Base-by-base conservation (phyloP, 371 early-diverging fungal species). In the Umbelopsis sp. region DNA sequence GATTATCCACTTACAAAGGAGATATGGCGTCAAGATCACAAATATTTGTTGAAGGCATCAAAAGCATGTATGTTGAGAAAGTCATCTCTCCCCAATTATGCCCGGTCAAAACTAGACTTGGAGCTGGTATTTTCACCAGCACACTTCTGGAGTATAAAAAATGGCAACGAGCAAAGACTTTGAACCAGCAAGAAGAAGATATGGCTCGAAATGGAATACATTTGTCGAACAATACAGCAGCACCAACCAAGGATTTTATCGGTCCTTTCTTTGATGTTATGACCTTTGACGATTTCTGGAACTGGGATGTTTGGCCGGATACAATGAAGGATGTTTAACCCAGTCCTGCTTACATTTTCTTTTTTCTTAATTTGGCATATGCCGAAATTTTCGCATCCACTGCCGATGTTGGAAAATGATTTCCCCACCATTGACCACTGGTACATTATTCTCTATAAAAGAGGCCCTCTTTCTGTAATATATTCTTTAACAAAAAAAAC, bases 241-340 rank as follows among this genome's bases (percentile, higher is more conserved):
- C 64, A 22, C 8, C 45, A 3, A 18, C 4, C 45, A 18, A 44
- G 22, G 32, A 3, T 25, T 12, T 35, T 0, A 24, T 64, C 16
- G 16, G 18, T 3, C 44, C 64, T 0, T 64, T 64, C 46, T 45
- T 64, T 20, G 64, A 64, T 22, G 20, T 64, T 20, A 64, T 64
- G 64, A 44, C 20, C 45, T 44, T 64, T 46, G 64, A 64, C 3
- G 46, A 64, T 46, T 46, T 64, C 12, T 64, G 64, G 64, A 46
- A 64, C n/a, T 37, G 44, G 37, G 64, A 46, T 4, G n/a, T 46
- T 12, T 64, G 41, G 64, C 64, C 64, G 16, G 64, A 64, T 3
- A 11, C 46, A 16, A 32, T 24, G 20, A 45, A 24, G 16, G 16
- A 20, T 11, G 3, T 64, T 9, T 24, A 3, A 44, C 9, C 18